A percentile compares a stretch with the other conserved stretches of the same genome.
phyloP scores from a whole-genome alignment of 1,284 basidiomycete species.

The Rhodotorula glutinis region DNA sequence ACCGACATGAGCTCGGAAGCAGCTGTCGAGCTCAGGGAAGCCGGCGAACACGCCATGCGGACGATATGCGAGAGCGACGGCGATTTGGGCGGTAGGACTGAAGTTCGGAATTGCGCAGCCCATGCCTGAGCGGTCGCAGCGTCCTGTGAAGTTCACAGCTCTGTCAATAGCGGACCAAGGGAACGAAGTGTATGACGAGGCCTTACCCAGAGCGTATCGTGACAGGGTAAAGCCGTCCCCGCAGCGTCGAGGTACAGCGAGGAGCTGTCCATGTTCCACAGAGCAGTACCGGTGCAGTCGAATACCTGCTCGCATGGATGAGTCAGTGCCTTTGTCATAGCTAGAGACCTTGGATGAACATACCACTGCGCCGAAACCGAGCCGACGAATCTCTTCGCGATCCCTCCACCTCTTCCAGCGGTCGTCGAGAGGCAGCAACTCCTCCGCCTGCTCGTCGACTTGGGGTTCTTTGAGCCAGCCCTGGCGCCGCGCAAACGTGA shows the following conservation, averaged over 20 bases:
- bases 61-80: conserved; percentile 25
- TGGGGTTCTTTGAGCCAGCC: conserved; percentile 34
- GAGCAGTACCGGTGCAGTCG: conserved; percentile 26
- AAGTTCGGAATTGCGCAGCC: conserved; percentile 23
- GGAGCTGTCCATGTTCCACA: conserved; percentile 34
- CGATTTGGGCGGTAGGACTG: conserved; percentile 11
- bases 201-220: conserved; percentile 35
- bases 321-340: background rate
- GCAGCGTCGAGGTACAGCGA: conserved; percentile 36
- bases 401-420: conserved; percentile 38
- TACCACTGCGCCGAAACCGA: conserved; percentile 35
- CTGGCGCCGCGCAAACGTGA: conserved; percentile 34
- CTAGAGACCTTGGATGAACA: background rate
- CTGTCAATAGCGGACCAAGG: background rate
- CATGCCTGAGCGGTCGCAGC: conserved; percentile 29
- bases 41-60: conserved; percentile 17
- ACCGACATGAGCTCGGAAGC: conserved; percentile 13
- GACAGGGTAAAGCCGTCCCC: conserved; percentile 32
- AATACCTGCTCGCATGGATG: conserved; percentile 14
- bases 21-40: conserved; percentile 1
- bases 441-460: conserved; percentile 23
- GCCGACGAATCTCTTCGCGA: conserved; percentile 34
- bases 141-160: conserved; percentile 14
- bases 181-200: background rate
- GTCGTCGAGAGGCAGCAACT: conserved; percentile 32